Evolutionary conservation across 176 grass and related monocot species (phyloP).

Genomic region (Carex cristatella): DNA sequence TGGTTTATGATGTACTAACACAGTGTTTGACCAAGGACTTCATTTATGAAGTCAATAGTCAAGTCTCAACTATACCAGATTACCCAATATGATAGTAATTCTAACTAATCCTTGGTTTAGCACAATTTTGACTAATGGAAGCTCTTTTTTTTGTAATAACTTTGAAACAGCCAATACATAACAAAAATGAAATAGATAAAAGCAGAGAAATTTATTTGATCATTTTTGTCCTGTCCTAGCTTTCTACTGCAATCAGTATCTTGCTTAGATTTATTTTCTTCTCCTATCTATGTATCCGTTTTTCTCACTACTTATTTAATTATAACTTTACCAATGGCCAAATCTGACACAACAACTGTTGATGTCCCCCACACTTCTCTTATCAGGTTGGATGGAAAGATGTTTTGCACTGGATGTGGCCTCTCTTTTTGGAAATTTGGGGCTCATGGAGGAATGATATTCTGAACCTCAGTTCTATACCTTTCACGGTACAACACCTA

Average conservation of each 20-base stretch:
- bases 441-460: slow-evolving; percentile 69
- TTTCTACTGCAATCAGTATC: background rate
- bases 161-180: background rate
- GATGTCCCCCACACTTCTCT: background rate
- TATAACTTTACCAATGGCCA: background rate
- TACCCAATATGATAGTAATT: background rate
- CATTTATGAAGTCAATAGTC: background rate
- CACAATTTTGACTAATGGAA: background rate
- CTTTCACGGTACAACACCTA: slow-evolving; percentile 53
- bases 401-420: slow-evolving; percentile 90
- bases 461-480: slow-evolving; percentile 73
- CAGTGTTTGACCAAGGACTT: background rate
- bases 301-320: background rate
- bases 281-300: background rate
- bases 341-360: background rate
- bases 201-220: background rate
- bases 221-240: background rate
- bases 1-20: background rate
- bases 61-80: background rate
- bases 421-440: slow-evolving; percentile 78
- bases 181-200: background rate
- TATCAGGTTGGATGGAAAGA: slow-evolving; percentile 78
- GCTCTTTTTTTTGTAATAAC: background rate
- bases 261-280: background rate
- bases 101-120: background rate